phyloP scores from a whole-genome alignment of 257 asterid species.

The Lavandula angustifolia region DNA sequence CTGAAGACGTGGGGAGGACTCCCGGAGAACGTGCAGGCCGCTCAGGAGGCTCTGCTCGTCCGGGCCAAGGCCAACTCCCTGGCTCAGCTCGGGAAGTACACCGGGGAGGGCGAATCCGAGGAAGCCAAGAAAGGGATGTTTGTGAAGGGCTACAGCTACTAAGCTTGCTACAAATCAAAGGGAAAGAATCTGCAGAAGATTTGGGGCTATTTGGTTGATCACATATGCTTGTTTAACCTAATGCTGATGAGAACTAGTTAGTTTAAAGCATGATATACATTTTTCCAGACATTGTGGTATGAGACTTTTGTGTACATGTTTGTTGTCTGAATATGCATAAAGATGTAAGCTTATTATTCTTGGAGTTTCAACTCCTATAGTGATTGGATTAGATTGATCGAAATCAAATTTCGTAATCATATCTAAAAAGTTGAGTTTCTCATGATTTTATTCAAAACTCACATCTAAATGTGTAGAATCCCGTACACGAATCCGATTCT shows the following conservation, averaged over 20 bases:
- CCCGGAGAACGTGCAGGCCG: slow-evolving; percentile 67
- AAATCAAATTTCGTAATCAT: too few relatives aligned
- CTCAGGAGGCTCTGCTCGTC: slow-evolving; percentile 57
- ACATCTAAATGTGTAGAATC: too few relatives aligned
- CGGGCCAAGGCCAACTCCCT: slow-evolving; percentile 76
- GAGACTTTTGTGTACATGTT: neutral
- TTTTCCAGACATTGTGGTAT: slow-evolving; percentile 28
- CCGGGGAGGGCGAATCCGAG: slow-evolving; percentile 73
- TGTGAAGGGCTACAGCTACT: slow-evolving; percentile 71
- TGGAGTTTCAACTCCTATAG: neutral
- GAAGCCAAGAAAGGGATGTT: slow-evolving; percentile 78
- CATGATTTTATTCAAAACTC: too few relatives aligned
- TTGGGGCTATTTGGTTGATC: slow-evolving; percentile 21
- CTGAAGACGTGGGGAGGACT: slow-evolving; percentile 77
- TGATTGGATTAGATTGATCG: too few relatives aligned
- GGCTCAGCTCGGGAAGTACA: slow-evolving; percentile 82
- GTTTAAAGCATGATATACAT: slow-evolving; percentile 35
- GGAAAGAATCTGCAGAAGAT: neutral
- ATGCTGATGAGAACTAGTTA: slow-evolving; percentile 42
- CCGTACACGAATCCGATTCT: too few relatives aligned
- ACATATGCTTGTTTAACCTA: slow-evolving; percentile 35
- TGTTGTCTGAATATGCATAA: neutral
- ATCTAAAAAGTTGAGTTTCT: too few relatives aligned
- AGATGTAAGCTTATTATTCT: neutral
- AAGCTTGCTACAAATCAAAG: slow-evolving; percentile 26